phyloP scores from a whole-genome alignment of 371 early-diverging fungal species.

The Synchytrium microbalum region DNA sequence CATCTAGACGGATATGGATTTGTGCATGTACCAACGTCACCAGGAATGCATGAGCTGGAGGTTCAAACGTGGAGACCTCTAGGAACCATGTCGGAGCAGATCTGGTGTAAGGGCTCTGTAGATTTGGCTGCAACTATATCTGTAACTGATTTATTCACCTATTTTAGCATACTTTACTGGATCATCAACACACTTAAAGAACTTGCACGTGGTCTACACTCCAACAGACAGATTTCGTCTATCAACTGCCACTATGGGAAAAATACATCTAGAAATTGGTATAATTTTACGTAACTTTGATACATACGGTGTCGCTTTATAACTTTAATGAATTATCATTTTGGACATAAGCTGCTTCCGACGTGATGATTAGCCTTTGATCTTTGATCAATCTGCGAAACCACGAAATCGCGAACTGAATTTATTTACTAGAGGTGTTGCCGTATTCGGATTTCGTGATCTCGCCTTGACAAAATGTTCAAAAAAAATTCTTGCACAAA shows the following conservation, averaged over 20 bases:
- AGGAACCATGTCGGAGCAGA: constrained; percentile 30
- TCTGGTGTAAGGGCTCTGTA: constrained; percentile 25
- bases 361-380: too few species aligned
- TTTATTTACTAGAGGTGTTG: too few species aligned
- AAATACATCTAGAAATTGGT: constrained; percentile 34
- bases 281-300: constrained; percentile 38
- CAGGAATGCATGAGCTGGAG: constrained; percentile 36
- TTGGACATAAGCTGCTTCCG: too few species aligned
- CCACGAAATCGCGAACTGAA: too few species aligned
- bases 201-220: constrained; percentile 31
- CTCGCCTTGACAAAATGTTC: too few species aligned
- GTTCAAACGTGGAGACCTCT: constrained; percentile 40
- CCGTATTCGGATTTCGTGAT: too few species aligned
- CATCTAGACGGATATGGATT: constrained; percentile 42
- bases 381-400: too few species aligned
- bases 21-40: constrained; percentile 35
- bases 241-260: constrained; percentile 39
- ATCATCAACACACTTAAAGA: constrained; percentile 36
- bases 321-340: neutral
- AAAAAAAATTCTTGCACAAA: too few species aligned
- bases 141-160: constrained; percentile 2
- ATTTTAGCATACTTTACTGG: constrained; percentile 35
- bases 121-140: constrained; percentile 3
- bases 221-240: constrained; percentile 39
- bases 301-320: constrained; percentile 31